These are phyloP conservation scores for Selaginella tamariscina DNA, from an alignment of 75 land plant species.

Conservation along the genomic window DNA sequence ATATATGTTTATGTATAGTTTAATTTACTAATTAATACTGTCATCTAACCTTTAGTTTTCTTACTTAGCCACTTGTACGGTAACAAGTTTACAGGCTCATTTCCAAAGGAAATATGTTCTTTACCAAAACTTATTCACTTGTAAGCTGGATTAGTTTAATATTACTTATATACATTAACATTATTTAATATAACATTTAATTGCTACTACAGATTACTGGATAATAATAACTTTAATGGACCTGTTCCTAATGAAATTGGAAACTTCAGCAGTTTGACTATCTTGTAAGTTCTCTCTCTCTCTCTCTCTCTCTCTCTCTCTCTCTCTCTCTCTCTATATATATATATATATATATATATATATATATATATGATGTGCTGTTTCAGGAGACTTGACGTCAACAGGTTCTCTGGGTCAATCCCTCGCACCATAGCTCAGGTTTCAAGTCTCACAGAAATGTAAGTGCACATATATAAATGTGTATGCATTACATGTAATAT, in stretches of 20 bases:
- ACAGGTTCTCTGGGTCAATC: not conserved
- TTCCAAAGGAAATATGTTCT: constrained; percentile 28
- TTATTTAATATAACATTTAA: too few relatives aligned
- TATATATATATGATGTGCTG: not conserved
- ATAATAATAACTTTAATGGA: constrained; percentile 53
- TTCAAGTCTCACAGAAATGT: not conserved
- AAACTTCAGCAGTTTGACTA: constrained; percentile 39
- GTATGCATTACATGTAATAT: too few relatives aligned
- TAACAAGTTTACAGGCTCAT: constrained; percentile 47
- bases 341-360: not conserved
- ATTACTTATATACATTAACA: too few relatives aligned
- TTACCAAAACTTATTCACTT: not conserved
- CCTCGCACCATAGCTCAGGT: not conserved
- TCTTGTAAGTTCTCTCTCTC: constrained; percentile 26
- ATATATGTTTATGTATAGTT: not conserved
- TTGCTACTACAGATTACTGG: constrained; percentile 17
- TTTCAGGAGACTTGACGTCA: constrained; percentile 15
- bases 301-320: not conserved
- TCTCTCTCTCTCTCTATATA: not conserved
- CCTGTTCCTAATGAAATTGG: constrained; percentile 51
- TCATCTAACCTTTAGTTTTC: not conserved
- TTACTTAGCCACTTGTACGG: constrained; percentile 33
- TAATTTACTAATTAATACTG: not conserved
- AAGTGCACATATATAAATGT: not conserved
- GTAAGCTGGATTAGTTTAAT: too few relatives aligned